Evolutionary conservation across 192 early-diverging fungal genomes (phyloP).

Genomic region (Coemansia sp.): DNA sequence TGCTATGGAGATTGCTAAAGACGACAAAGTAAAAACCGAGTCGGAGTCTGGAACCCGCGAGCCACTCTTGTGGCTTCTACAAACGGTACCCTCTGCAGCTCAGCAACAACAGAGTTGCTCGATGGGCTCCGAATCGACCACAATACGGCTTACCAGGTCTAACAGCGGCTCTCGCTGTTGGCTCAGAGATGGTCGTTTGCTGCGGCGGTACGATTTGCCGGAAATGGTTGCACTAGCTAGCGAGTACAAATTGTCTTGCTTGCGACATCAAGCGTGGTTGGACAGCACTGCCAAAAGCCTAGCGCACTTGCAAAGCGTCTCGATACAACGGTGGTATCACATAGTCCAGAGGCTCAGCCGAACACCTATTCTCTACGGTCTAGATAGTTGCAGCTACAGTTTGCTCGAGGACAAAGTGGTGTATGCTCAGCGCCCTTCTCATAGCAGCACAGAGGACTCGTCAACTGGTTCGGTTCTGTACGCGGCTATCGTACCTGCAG

Average conservation of each 20-base stretch:
- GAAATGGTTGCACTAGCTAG: slow-evolving; percentile 45
- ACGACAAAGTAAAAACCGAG: neutral
- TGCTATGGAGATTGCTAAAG: neutral
- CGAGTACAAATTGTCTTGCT: slow-evolving; percentile 2
- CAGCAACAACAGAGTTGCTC: neutral
- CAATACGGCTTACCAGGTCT: neutral
- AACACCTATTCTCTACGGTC: neutral
- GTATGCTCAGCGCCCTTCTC: neutral
- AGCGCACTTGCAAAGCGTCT: neutral
- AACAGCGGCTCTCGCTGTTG: slow-evolving; percentile 12
- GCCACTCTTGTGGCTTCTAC: slow-evolving; percentile 2
- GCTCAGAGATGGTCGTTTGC: slow-evolving; percentile 29
- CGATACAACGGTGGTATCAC: slow-evolving; percentile 4
- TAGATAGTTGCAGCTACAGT: neutral
- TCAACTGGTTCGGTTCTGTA: neutral
- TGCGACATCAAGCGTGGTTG: neutral
- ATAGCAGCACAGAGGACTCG: neutral
- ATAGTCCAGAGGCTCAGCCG: neutral
- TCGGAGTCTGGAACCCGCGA: neutral
- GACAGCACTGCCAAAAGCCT: neutral
- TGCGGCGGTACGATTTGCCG: slow-evolving; percentile 37
- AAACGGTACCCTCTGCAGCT: neutral
- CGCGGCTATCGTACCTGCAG: slow-evolving; percentile 19
- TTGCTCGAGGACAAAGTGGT: neutral
- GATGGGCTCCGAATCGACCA: neutral